Evolutionary conservation across 176 grass and related monocot genomes (phyloP), one percentile per base, ranked within the genome.

Genomic region (Oryza coarctata): DNA sequence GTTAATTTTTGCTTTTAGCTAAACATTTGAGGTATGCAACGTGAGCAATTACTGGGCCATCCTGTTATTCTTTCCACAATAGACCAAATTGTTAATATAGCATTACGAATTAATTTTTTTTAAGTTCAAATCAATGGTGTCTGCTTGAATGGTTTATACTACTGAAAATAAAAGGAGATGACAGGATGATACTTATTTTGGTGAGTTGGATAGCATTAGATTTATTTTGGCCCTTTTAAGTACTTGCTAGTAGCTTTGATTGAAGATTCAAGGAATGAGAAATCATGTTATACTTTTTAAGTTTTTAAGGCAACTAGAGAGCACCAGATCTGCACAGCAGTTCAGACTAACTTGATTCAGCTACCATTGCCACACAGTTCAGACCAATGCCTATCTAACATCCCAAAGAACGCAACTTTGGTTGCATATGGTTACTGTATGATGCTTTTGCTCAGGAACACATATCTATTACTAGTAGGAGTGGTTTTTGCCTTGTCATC

Each of bases 351-450:
- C 44, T 55, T 55, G 22, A 31, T 25, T 32, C 12, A 33, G 50
- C 60, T 8, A 33, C 36, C 64, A 20, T 55, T 55, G 71, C 20
- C 17, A 17, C 67, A n/a, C 22, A 12, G 44, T 4, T 49, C 68
- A n/a, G 49, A 55, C 49, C 18, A 55, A 55, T 55, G 13, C n/a
- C 58, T 73, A n/a, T 23, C 68, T 55, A 29, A 38, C 11, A 61
- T 30, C 22, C 27, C 34, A 50, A 85, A 71, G 45, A 77, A 67
- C 64, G 83, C 52, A 55, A 30, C 13, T 30, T 30, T 57, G 68
- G 33, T 58, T 30, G 68, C 39, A 29, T 73, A 47, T 30, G 58
- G 40, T 68, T 18, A 9, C 63, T 27, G 40, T 43, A 17, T 7
- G n/a, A 8, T 7, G 65, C 49, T 60, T 41, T 36, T n/a, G 47